Evolutionary conservation across 805 yeast genomes (phyloP).

Genomic region (Sugiyamaella smithiae): DNA sequence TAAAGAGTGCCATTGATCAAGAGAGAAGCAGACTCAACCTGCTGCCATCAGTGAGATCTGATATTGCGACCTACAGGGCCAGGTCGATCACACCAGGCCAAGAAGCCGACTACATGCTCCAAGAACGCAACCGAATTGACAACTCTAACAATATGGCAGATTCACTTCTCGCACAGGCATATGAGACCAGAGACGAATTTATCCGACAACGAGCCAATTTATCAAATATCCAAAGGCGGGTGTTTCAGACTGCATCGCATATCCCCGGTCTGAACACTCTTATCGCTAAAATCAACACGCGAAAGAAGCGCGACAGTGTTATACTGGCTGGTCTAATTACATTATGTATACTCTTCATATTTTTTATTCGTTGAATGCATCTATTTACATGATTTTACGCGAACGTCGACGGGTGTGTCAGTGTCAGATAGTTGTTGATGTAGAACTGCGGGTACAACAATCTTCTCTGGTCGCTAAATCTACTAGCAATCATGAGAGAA

Average conservation of each 20-base stretch:
- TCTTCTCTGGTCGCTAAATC: conserved; percentile 32
- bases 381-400: conserved; percentile 19
- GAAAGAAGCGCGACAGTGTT: conserved; percentile 83
- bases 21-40: conserved; percentile 76
- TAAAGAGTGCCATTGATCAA: conserved; percentile 57
- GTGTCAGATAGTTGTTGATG: conserved; percentile 28
- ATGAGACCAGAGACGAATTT: conserved; percentile 84
- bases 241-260: conserved; percentile 57
- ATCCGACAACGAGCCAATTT: conserved; percentile 65
- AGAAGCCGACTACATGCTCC: conserved; percentile 71
- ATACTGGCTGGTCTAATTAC: conserved; percentile 76
- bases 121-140: conserved; percentile 73
- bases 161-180: conserved; percentile 75
- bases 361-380: conserved; percentile 43
- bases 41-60: conserved; percentile 71
- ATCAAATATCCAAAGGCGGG: conserved; percentile 58
- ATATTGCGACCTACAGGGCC: conserved; percentile 61
- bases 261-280: conserved; percentile 83
- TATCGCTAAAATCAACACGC: conserved; percentile 75
- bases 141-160: conserved; percentile 75
- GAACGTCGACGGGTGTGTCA: conserved; percentile 27
- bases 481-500: conserved; percentile 56
- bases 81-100: conserved; percentile 32
- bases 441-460: conserved; percentile 32
- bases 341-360: conserved; percentile 65